Evolutionary conservation across 352 stramenopile genomes (phyloP), one percentile per base, ranked within the genome.

Genomic region (Phytophthora meadii): DNA sequence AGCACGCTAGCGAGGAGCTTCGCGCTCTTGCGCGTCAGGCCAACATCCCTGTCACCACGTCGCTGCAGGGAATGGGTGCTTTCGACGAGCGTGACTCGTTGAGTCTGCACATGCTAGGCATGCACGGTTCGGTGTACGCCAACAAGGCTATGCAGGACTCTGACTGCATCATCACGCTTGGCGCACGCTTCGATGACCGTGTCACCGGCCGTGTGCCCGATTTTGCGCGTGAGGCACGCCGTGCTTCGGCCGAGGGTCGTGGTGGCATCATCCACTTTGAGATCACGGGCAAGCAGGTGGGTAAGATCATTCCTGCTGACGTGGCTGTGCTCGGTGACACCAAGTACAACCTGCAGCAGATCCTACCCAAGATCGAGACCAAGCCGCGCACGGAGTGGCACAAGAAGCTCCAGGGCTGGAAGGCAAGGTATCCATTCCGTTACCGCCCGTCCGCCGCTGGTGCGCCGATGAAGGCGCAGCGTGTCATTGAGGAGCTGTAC

Each of bases 191-290:
- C 61, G 96, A 99, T 68, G 96, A 99, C 81, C 94, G 96, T 70
- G 97, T 99, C 57, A 99, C 95, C 5, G 93, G 94, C 34, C 85
- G 93, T 73, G 91, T 98, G 27, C 79, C 79, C 9, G 92, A 98
- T 68, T 99, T 98, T 68, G 91, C 97, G 5, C 94, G 92, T 3
- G 93, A 98, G 58, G 96, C 96, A 7, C 84, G 83, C 34, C 90
- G 95, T 66, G 96, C 95, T n/a, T 90, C 79, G 1, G 84, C 88
- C 8, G 91, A 98, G 61, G 92, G 91, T 30, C 85, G 95, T 45
- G 96, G 95, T 61, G 96, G 95, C 12, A 97, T 99, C 70, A 98
- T 99, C 64, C 96, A 99, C 70, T 97, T 99, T 57, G 96, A 99
- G 70, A 95, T 98, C 62, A 87, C 84, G 15, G 88, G 77, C 68